Conservation (phyloP, 192 early-diverging fungal species). For the Backusella macrospora region DNA sequence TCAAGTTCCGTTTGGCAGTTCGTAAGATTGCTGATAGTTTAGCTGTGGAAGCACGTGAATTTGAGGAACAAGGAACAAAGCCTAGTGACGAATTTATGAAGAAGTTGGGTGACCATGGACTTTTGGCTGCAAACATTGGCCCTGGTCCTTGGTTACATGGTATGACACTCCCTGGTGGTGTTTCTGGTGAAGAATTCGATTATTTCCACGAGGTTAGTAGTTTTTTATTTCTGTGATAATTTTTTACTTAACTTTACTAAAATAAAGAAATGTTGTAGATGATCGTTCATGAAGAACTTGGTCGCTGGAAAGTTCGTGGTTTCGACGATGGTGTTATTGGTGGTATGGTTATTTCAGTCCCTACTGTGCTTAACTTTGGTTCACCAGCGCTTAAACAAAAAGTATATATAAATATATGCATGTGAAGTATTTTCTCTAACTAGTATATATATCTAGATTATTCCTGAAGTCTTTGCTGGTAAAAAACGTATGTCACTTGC, state of each 20-base stretch:
- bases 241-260: not conserved
- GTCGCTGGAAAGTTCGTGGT: slow-evolving; percentile 79
- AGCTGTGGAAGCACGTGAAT: slow-evolving; percentile 68
- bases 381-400: slow-evolving; percentile 64
- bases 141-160: slow-evolving; percentile 43
- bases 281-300: slow-evolving; percentile 67
- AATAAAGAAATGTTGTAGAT: slow-evolving; percentile 26
- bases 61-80: slow-evolving; percentile 75
- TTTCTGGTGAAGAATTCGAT: slow-evolving; percentile 65
- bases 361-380: slow-evolving; percentile 76
- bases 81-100: slow-evolving; percentile 70
- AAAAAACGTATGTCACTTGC: slow-evolving; percentile 81
- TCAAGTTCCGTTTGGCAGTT: slow-evolving; percentile 59
- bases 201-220: slow-evolving; percentile 63
- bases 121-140: slow-evolving; percentile 68
- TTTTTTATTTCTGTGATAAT: not conserved
- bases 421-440: not conserved
- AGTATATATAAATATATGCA: not conserved
- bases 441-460: slow-evolving; percentile 31
- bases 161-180: slow-evolving; percentile 50
- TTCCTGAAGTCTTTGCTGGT: slow-evolving; percentile 66
- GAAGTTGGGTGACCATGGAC: slow-evolving; percentile 70
- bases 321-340: slow-evolving; percentile 69
- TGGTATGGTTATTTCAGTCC: slow-evolving; percentile 76
- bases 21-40: slow-evolving; percentile 75